A percentile compares a stretch with the other conserved stretches of the same genome.
Conservation (phyloP, 768 basidiomycete species). For the Kwoniella shandongensis region DNA sequence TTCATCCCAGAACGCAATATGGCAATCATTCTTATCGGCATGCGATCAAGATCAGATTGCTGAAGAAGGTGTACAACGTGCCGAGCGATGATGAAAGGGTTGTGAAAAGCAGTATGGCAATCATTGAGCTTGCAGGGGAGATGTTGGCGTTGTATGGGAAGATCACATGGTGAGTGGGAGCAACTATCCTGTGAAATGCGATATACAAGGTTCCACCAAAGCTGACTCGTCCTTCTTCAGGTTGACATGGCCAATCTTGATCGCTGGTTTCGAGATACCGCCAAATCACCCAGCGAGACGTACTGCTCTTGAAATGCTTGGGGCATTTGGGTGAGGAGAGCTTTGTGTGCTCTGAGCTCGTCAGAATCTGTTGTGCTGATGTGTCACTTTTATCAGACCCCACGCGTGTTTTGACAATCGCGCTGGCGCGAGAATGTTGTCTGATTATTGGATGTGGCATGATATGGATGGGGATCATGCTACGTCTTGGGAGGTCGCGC, state of each 20-base stretch:
- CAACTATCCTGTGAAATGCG: neutral
- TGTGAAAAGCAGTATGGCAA: constrained; percentile 21
- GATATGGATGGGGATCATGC: constrained; percentile 25
- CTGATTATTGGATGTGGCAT: constrained; percentile 27
- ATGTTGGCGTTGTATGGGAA: constrained; percentile 31
- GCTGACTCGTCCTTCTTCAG: constrained; percentile 8
- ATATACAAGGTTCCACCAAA: neutral
- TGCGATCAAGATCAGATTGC: constrained; percentile 33
- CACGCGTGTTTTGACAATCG: constrained; percentile 21
- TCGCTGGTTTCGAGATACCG: constrained; percentile 38
- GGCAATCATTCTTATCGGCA: constrained; percentile 43
- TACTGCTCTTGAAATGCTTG: constrained; percentile 29
- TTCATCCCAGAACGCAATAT: constrained; percentile 38
- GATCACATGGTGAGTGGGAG: constrained; percentile 32
- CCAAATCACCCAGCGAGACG: constrained; percentile 25
- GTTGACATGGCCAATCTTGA: constrained; percentile 47
- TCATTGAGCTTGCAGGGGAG: constrained; percentile 40
- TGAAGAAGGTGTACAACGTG: constrained; percentile 35
- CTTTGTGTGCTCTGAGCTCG: neutral
- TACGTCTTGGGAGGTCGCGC: constrained; percentile 19
- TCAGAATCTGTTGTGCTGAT: neutral
- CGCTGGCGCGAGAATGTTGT: constrained; percentile 18
- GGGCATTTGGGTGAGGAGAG: constrained; percentile 34
- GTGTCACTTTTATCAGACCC: constrained; percentile 3
- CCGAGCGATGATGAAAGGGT: constrained; percentile 29